phyloP scores from a whole-genome alignment of 345 rosid genomes.

The Syzygium aqueum region DNA sequence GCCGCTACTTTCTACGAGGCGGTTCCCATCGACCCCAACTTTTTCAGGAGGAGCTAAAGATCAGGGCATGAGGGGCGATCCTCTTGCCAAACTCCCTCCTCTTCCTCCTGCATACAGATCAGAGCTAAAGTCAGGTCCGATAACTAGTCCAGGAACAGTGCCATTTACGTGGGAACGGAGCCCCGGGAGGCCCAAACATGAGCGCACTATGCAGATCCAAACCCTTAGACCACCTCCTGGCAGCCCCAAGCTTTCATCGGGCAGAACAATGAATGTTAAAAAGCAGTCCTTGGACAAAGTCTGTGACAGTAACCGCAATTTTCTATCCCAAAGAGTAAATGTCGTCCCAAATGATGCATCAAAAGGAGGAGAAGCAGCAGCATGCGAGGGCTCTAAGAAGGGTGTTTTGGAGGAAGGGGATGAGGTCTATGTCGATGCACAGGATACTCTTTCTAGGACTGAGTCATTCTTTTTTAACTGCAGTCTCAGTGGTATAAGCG shows the following conservation, averaged over 20 bases:
- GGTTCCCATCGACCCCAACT: conserved; percentile 22
- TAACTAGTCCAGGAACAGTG: conserved; percentile 74
- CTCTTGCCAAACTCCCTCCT: conserved; percentile 26
- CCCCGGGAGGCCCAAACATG: conserved; percentile 80
- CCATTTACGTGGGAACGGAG: conserved; percentile 81
- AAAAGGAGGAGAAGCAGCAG: not conserved
- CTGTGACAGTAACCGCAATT: conserved; percentile 4
- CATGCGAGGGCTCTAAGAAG: conserved; percentile 1
- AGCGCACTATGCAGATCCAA: conserved; percentile 16
- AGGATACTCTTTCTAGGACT: not conserved
- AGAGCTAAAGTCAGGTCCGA: conserved; percentile 78
- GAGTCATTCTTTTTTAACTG: conserved; percentile 15
- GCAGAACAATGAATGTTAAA: conserved; percentile 32
- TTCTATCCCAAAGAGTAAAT: not conserved
- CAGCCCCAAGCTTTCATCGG: conserved; percentile 81
- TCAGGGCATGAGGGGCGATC: conserved; percentile 30
- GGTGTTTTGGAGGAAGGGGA: not conserved
- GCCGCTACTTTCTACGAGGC: conserved; percentile 72
- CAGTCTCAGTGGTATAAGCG: conserved; percentile 12
- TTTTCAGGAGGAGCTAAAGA: conserved; percentile 17
- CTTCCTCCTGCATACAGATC: conserved; percentile 44
- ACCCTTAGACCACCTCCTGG: conserved; percentile 15
- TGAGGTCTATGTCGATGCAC: conserved; percentile 8
- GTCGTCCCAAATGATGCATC: not conserved
- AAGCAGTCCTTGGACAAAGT: conserved; percentile 9